Evolutionary conservation across 179 eudicot species (phyloP).

Genomic region (Dionaea muscipula): DNA sequence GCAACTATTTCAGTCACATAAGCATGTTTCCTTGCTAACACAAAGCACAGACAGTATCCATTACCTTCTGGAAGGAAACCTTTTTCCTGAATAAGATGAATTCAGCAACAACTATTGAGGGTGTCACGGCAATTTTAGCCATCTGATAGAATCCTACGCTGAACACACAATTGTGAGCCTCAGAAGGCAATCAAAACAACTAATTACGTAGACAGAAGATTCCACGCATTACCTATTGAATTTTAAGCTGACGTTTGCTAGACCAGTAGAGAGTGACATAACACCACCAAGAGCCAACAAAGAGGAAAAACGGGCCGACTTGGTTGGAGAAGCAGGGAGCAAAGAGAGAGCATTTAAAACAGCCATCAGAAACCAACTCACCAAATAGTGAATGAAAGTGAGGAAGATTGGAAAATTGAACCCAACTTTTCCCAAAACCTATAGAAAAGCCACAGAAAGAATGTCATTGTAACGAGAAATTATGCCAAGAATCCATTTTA

Average conservation of each 20-base stretch:
- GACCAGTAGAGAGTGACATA: conserved; percentile 89
- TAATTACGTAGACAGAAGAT: conserved; percentile 4
- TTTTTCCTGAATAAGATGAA: conserved; percentile 46
- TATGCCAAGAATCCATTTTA: background rate
- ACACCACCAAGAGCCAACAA: conserved; percentile 70
- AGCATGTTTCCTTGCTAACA: background rate
- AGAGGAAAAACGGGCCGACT: conserved; percentile 58
- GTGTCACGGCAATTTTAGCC: conserved; percentile 95
- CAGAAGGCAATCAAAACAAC: conserved; percentile 4
- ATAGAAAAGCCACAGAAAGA: conserved; percentile 6
- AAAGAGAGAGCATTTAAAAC: conserved; percentile 51
- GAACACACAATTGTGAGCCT: conserved; percentile 11
- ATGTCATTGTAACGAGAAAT: background rate
- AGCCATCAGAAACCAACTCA: conserved; percentile 83
- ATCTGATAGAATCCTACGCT: conserved; percentile 98
- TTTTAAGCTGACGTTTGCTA: conserved; percentile 90
- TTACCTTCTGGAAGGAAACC: conserved; percentile 67
- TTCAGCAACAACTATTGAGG: conserved; percentile 83
- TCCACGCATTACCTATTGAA: conserved; percentile 55
- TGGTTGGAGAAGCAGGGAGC: conserved; percentile 59
- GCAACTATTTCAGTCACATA: background rate
- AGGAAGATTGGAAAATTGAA: conserved; percentile 85
- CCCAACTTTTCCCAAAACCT: conserved; percentile 77
- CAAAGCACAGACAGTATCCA: background rate
- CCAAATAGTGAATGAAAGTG: conserved; percentile 70